phyloP scores from a whole-genome alignment of 306 rosid genomes.

The Herpetospermum pedunculosum region DNA sequence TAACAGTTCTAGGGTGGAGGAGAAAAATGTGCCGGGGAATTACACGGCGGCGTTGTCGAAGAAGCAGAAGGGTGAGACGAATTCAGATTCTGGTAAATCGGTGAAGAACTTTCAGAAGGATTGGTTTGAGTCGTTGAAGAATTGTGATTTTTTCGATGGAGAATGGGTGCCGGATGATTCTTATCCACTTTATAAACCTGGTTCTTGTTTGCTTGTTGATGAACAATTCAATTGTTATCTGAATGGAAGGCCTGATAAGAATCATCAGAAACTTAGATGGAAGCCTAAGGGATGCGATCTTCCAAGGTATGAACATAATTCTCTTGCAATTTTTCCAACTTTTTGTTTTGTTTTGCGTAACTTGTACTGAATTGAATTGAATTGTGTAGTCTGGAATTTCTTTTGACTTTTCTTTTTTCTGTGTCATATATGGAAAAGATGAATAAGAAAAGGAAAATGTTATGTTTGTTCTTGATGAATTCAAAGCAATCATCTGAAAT shows the following conservation, averaged over 20 bases:
- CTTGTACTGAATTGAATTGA: background rate
- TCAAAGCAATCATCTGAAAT: background rate
- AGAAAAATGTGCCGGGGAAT: constrained; percentile 10
- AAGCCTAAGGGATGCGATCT: constrained; percentile 70
- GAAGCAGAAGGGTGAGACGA: constrained; percentile 18
- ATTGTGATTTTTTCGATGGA: constrained; percentile 74
- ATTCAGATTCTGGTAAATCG: constrained; percentile 18
- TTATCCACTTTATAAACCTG: constrained; percentile 60
- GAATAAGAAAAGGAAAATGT: background rate
- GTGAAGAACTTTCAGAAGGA: constrained; percentile 20
- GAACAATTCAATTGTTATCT: constrained; percentile 71
- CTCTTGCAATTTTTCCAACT: background rate
- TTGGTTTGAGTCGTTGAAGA: constrained; percentile 40
- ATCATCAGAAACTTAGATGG: constrained; percentile 65
- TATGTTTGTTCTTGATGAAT: background rate
- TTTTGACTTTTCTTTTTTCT: background rate
- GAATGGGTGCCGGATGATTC: constrained; percentile 75
- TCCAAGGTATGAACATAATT: constrained; percentile 46
- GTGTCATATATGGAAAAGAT: background rate
- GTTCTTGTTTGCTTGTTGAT: constrained; percentile 67
- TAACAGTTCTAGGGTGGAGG: background rate
- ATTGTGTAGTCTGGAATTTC: background rate
- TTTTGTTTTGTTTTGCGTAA: background rate
- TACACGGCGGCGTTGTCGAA: constrained; percentile 29
- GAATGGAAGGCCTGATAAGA: constrained; percentile 78